These are phyloP conservation scores for Chrysanthemum makinoi DNA, from an alignment of 129 eudicot genomes.

Conservation along the genomic window DNA sequence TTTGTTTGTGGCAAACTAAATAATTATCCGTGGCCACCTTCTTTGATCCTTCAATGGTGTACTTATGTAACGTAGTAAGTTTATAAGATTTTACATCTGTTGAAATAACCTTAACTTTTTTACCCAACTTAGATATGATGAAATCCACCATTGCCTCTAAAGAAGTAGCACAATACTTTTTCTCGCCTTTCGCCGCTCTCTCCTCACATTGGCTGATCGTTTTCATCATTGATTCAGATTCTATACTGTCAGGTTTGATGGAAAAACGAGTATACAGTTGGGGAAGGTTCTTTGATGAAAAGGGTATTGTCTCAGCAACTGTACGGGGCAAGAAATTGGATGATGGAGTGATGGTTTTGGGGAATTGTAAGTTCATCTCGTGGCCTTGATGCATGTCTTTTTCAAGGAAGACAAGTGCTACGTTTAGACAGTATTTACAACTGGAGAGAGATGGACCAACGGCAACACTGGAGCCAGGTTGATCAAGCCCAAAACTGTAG, in stretches of 20 bases:
- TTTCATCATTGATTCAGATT: conserved; percentile 43
- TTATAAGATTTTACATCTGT: conserved; percentile 37
- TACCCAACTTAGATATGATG: conserved; percentile 47
- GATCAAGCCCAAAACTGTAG: conserved; percentile 1
- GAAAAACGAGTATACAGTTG: conserved; percentile 36
- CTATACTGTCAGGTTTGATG: conserved; percentile 30
- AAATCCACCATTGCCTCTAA: conserved; percentile 71
- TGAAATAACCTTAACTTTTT: conserved; percentile 46
- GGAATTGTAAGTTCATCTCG: conserved; percentile 42
- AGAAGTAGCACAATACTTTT: conserved; percentile 60
- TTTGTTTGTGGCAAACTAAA: conserved; percentile 62
- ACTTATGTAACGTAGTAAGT: conserved; percentile 30
- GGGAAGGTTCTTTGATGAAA: conserved; percentile 45
- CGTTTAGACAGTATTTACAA: conserved; percentile 48
- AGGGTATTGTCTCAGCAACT: conserved; percentile 45
- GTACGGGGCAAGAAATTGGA: conserved; percentile 9
- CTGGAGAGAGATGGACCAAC: conserved; percentile 40
- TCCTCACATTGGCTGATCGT: conserved; percentile 56
- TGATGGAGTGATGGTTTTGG: conserved; percentile 21
- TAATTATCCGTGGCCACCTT: conserved; percentile 18
- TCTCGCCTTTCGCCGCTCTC: conserved; percentile 42
- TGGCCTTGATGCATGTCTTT: conserved; percentile 35
- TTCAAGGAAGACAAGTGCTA: conserved; percentile 53
- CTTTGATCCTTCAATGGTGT: conserved; percentile 32
- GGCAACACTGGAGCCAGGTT: conserved; percentile 2